A percentile compares a stretch with the other conserved stretches of the same genome.
Evolutionary conservation across 805 yeast genomes (phyloP).

Genomic region (Candida boidinii): DNA sequence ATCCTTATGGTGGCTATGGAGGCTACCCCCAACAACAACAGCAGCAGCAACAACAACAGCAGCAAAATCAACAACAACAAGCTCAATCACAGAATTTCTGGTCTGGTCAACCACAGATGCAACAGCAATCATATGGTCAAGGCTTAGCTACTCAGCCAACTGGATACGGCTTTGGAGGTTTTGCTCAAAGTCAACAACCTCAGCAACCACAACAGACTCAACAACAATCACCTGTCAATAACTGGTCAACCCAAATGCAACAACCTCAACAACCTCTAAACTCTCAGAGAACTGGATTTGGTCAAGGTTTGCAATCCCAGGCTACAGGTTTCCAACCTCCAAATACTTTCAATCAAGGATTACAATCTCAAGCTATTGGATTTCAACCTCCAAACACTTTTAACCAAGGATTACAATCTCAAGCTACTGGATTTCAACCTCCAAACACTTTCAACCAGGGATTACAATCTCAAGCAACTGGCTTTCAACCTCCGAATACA

Average conservation of each 20-base stretch:
- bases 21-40: neutral
- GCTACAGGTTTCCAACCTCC: conserved; percentile 19
- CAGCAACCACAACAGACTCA: conserved; percentile 14
- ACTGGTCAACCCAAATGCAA: conserved; percentile 9
- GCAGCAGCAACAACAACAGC: too few relatives aligned
- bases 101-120: conserved; percentile 2
- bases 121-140: conserved; percentile 13
- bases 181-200: conserved; percentile 9
- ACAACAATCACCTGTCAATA: conserved; percentile 6
- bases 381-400: conserved; percentile 10
- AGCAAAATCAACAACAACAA: too few relatives aligned
- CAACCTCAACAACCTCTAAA: conserved; percentile 7
- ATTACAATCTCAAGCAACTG: conserved; percentile 19
- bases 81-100: neutral
- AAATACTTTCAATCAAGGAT: conserved; percentile 1
- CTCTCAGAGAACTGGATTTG: conserved; percentile 7
- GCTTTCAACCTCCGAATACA: conserved; percentile 14
- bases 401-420: conserved; percentile 12
- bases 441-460: conserved; percentile 21
- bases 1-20: too few relatives aligned
- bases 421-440: conserved; percentile 18
- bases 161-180: conserved; percentile 25
- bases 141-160: conserved; percentile 28
- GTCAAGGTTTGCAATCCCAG: conserved; percentile 13
- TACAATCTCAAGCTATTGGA: conserved; percentile 16